A percentile compares a stretch with the other conserved stretches of the same genome.
phyloP scores from a whole-genome alignment of 202 grass and related monocot species.

The Hordeum pubiflorum region DNA sequence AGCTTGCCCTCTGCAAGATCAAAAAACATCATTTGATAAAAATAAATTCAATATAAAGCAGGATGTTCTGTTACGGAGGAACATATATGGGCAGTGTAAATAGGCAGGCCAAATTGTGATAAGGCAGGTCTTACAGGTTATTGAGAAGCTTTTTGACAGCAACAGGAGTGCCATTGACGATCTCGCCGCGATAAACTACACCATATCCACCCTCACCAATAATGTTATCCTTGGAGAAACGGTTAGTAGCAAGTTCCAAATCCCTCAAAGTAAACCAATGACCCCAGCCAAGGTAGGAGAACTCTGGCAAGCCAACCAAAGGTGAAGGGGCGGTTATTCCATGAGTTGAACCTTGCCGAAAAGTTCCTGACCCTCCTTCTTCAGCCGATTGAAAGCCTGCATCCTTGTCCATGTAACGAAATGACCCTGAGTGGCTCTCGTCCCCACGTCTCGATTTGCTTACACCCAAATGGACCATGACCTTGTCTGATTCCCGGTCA shows the following conservation, averaged over 20 bases:
- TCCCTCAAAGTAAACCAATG: constrained; percentile 98
- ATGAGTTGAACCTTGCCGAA: constrained; percentile 46
- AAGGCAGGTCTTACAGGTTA: constrained; percentile 71
- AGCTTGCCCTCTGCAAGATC: constrained; percentile 76
- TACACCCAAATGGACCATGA: constrained; percentile 46
- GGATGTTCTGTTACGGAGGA: background rate
- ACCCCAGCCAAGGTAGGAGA: constrained; percentile 87
- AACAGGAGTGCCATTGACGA: constrained; percentile 82
- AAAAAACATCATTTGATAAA: constrained; percentile 22
- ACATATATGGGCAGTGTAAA: constrained; percentile 15
- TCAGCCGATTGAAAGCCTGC: constrained; percentile 64
- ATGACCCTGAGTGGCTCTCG: constrained; percentile 71
- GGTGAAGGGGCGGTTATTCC: constrained; percentile 52
- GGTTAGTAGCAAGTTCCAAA: constrained; percentile 76
- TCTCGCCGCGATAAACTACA: constrained; percentile 81
- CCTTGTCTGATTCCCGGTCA: constrained; percentile 62
- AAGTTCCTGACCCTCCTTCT: constrained; percentile 59
- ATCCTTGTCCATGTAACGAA: constrained; percentile 58
- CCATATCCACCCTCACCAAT: constrained; percentile 96
- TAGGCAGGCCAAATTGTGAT: constrained; percentile 11
- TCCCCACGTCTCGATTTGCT: constrained; percentile 57
- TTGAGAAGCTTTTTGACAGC: constrained; percentile 98
- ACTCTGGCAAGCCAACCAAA: constrained; percentile 74
- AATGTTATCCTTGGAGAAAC: constrained; percentile 92
- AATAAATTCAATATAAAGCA: background rate